Evolutionary conservation across 2,329 filamentous ascomycete species (phyloP), one percentile per base, ranked within the genome.

Genomic region (Aspergillus pseudoterreus): DNA sequence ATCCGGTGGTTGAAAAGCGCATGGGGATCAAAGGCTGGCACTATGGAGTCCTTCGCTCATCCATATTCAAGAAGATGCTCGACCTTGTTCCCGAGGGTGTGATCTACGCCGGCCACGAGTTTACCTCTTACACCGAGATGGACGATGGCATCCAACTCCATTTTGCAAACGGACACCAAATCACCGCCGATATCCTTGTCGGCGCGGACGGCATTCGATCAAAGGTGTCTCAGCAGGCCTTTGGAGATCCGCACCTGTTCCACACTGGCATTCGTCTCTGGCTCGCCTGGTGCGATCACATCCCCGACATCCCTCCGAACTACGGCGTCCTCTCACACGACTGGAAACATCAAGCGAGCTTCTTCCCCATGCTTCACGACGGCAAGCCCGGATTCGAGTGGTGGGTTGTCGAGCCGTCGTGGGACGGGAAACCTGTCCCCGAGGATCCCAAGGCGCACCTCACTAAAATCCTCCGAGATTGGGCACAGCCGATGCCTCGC

Each of bases 351-450:
- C 57, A 61, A 19, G 58, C 57, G 2, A 61, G 58, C 27, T 60
- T 50, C 35, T 61, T 61, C 24, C 57, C 53, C 4, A 59, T 59
- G 58, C 41, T 57, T 2, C 57, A 59, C 12, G 50, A 61, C 9
- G 57, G 55, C 10, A 57, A 59, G 35, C 57, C 57, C 0, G 58
- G 55, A 3, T 59, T 59, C 15, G 57, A 61, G 30, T 61, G 56
- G 58, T 58, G 58, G 58, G 55, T 61, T 4, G 57, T 61, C 6
- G 57, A 61, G 17, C 52, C 55, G 4, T 55, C 53, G 2, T 58
- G 52, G 50, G 57, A 59, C 12, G 55, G 46, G 8, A 59, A 56
- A 27, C 57, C 53, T 2, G n/a, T 59, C 5, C 55, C 58, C 1
- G 55, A 55, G 9, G 51, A 61, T 17, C 57, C 53, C 5, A 22